A percentile compares a stretch with the other conserved stretches of the same genome.
Evolutionary conservation across 805 yeast genomes (phyloP).

Genomic region (Phaffomyces antillensis): DNA sequence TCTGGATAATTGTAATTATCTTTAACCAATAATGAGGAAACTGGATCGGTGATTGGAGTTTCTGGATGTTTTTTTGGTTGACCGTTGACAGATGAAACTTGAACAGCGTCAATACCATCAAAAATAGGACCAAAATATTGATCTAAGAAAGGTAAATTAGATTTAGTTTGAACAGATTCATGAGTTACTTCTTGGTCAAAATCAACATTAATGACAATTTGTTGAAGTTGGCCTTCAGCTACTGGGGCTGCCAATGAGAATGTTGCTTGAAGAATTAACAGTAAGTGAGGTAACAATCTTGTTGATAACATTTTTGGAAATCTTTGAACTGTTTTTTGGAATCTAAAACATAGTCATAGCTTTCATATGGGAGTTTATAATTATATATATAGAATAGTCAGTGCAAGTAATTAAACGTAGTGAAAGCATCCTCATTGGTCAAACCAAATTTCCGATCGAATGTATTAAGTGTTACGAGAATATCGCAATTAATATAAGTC

Average conservation of each 20-base stretch:
- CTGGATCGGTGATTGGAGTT: slow-evolving; percentile 23
- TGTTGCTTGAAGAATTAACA: slow-evolving; percentile 7
- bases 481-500: no score
- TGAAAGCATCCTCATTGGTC: background rate
- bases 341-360: background rate
- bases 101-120: slow-evolving; percentile 22
- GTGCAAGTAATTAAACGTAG: background rate
- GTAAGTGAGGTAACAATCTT: slow-evolving; percentile 10
- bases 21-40: slow-evolving; percentile 25
- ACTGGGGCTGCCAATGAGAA: slow-evolving; percentile 16
- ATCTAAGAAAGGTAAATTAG: slow-evolving; percentile 27
- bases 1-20: slow-evolving; percentile 30
- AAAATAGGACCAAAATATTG: slow-evolving; percentile 28
- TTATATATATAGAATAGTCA: background rate
- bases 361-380: background rate
- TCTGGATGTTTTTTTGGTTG: slow-evolving; percentile 22
- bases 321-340: background rate
- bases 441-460: background rate
- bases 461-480: no score
- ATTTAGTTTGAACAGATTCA: slow-evolving; percentile 2
- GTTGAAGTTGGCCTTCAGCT: slow-evolving; percentile 18
- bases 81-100: slow-evolving; percentile 17
- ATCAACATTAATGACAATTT: slow-evolving; percentile 20
- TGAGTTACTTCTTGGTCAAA: background rate
- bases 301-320: slow-evolving; percentile 15